Evolutionary conservation across 148 eudicot species (phyloP).

Genomic region (Nepenthes mirabilis): DNA sequence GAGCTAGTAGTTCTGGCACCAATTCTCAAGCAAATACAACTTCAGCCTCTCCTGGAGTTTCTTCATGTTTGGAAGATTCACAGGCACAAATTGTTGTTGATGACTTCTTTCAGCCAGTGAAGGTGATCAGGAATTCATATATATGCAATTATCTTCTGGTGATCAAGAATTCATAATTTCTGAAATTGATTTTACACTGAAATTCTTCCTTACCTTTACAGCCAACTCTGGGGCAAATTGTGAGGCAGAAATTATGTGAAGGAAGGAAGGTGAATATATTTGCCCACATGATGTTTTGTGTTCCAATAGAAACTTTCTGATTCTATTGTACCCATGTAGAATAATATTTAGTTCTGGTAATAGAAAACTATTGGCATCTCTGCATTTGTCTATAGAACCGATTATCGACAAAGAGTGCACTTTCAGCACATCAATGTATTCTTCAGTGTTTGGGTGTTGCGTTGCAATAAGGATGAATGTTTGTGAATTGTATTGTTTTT

Average conservation of each 20-base stretch:
- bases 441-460: too few species aligned
- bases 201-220: constrained; percentile 20
- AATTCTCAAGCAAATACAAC: constrained; percentile 29
- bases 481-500: too few species aligned
- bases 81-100: constrained; percentile 67
- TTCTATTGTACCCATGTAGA: not conserved
- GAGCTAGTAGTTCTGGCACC: constrained; percentile 48
- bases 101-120: constrained; percentile 89
- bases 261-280: constrained; percentile 68
- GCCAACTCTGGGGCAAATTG: constrained; percentile 86
- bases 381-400: too few species aligned
- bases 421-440: too few species aligned
- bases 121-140: constrained; percentile 22
- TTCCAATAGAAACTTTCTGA: not conserved
- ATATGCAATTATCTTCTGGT: not conserved
- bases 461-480: too few species aligned
- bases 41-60: constrained; percentile 19
- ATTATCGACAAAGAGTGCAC: too few species aligned
- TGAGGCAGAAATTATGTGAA: constrained; percentile 85
- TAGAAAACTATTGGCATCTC: not conserved
- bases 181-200: not conserved
- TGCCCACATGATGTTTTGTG: not conserved
- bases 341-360: not conserved
- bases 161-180: not conserved
- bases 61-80: constrained; percentile 48